Conservation (phyloP, 2,329 filamentous ascomycete species). For the Trichophyton benhamiae region DNA sequence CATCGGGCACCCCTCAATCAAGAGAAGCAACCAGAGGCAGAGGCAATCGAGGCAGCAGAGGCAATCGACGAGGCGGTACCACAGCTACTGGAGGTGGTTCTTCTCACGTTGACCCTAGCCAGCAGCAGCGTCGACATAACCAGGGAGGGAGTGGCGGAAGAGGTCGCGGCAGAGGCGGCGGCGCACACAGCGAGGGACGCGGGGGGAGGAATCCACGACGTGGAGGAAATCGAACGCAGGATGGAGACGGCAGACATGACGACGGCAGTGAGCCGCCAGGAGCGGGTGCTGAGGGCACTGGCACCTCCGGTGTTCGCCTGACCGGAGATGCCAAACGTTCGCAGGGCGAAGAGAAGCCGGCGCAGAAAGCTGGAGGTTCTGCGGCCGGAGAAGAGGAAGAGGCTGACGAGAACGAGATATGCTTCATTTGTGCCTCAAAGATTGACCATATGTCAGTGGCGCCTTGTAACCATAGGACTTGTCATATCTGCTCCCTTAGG, state of each 20-base stretch:
- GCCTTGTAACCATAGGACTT: constrained; percentile 92
- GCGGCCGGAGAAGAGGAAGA: constrained; percentile 34
- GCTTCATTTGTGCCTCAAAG: constrained; percentile 92
- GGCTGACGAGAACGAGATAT: constrained; percentile 63
- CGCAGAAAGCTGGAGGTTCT: neutral
- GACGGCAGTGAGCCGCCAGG: constrained; percentile 31
- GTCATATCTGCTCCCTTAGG: constrained; percentile 86
- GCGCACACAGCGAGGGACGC: neutral
- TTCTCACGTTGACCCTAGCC: neutral
- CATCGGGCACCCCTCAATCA: constrained; percentile 3
- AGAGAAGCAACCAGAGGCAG: constrained; percentile 3
- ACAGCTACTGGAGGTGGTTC: neutral
- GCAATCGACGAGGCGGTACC: constrained; percentile 6
- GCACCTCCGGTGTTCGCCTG: constrained; percentile 36
- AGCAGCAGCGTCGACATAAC: neutral
- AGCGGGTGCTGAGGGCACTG: constrained; percentile 24
- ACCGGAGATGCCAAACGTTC: constrained; percentile 35
- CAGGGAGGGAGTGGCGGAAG: neutral
- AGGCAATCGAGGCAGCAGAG: constrained; percentile 7
- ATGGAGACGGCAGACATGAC: constrained; percentile 17
- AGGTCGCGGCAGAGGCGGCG: neutral
- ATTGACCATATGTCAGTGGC: constrained; percentile 79
- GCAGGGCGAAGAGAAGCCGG: constrained; percentile 20
- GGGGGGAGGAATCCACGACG: neutral
- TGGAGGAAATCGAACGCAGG: constrained; percentile 2